These are phyloP conservation scores for Cyanophora paradoxa DNA, from an alignment of 78 protist genomes.

Conservation along the genomic window DNA sequence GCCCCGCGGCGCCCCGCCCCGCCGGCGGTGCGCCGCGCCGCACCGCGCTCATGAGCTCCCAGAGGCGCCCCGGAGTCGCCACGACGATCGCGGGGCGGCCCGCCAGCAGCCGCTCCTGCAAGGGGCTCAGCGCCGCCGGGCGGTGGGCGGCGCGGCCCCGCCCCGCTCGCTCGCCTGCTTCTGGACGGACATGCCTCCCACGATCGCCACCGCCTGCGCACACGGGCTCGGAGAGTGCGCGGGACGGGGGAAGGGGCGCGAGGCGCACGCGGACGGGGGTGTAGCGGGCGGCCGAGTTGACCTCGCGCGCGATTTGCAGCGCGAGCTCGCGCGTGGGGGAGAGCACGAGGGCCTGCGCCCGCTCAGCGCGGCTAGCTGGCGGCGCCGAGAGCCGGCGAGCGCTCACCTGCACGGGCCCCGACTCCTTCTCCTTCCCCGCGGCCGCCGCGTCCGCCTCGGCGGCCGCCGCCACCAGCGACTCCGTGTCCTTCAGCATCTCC, in stretches of 20 bases:
- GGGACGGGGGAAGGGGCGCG: too few relatives aligned
- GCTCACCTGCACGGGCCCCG: too few relatives aligned
- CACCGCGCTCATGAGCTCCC: background rate
- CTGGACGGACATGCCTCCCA: slow-evolving; percentile 3
- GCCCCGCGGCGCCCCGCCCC: background rate
- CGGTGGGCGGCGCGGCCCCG: too few relatives aligned
- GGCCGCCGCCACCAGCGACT: too few relatives aligned
- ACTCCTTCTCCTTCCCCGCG: background rate
- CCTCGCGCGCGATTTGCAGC: slow-evolving; percentile 19
- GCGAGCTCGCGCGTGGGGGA: slow-evolving; percentile 81
- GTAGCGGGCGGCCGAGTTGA: background rate
- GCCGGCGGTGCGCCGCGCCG: background rate
- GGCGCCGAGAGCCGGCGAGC: too few relatives aligned
- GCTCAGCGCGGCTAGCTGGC: too few relatives aligned
- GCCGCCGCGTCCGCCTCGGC: too few relatives aligned
- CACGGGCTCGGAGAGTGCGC: too few relatives aligned
- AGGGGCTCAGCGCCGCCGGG: too few relatives aligned
- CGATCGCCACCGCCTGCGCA: background rate
- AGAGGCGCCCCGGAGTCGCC: slow-evolving; percentile 24
- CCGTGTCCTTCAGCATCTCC: too few relatives aligned
- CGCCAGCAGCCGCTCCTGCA: background rate
- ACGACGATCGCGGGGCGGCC: background rate
- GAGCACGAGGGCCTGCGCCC: slow-evolving; percentile 40
- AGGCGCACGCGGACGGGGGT: too few relatives aligned
- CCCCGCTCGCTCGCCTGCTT: too few relatives aligned